Conservation (phyloP, 768 basidiomycete genomes). For the Lenzites betulinus region DNA sequence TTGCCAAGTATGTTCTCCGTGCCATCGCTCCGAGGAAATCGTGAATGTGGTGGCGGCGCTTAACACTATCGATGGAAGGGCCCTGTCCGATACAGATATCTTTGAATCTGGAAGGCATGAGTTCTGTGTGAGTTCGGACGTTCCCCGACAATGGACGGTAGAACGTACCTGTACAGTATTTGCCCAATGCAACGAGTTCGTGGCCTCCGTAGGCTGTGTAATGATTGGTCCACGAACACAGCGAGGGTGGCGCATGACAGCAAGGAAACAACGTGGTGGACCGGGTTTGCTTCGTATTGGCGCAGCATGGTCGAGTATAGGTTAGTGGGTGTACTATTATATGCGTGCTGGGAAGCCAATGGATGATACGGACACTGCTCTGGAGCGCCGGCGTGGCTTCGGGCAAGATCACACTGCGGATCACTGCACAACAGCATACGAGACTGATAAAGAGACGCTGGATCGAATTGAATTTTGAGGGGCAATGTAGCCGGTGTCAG, state of each 20-base stretch:
- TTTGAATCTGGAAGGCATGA: too few species aligned
- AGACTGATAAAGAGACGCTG: too few species aligned
- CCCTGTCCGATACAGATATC: neutral
- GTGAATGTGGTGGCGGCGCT: neutral
- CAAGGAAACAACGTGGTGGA: neutral
- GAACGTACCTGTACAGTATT: neutral
- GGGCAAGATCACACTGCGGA: neutral
- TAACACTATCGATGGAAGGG: neutral
- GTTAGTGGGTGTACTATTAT: neutral
- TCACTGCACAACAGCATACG: neutral
- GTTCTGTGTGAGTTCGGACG: too few species aligned
- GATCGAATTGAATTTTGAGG: too few species aligned
- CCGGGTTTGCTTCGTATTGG: neutral
- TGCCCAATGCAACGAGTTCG: too few species aligned
- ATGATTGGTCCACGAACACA: neutral
- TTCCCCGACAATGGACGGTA: neutral
- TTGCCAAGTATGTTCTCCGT: too few species aligned
- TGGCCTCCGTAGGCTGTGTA: too few species aligned
- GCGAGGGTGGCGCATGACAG: too few species aligned
- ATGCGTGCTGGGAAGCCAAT: neutral
- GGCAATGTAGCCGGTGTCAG: too few species aligned
- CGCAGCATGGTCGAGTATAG: neutral
- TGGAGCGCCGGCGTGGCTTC: neutral
- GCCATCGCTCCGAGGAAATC: neutral
- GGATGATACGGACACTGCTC: neutral